Base-by-base conservation (phyloP, 768 basidiomycete genomes). In the Boletus patriciae region DNA sequence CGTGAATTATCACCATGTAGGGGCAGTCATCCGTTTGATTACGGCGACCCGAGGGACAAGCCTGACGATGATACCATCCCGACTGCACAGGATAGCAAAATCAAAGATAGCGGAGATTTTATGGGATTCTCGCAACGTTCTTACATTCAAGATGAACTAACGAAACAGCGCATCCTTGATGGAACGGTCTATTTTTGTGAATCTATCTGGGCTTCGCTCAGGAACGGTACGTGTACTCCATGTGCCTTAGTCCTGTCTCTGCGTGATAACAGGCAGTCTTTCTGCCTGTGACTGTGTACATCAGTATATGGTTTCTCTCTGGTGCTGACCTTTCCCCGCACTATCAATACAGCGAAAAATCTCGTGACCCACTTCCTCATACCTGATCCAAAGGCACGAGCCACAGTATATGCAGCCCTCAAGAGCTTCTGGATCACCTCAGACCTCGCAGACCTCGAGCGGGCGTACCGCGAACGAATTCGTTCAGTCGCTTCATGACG, bases 21-120 rank as follows among this genome's bases (percentile, higher is more conserved):
- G 45, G 89, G 90, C 33, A 76, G 77, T 38, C 90, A 92, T 70
- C 90, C 90, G 0, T 92, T 92, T 64, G 90, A 92, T 67, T 81
- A 84, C 59, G 83, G 79, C 7, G 72, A 69, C 42, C 50, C 62
- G 18, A 58, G 29, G 37, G 62, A 71, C 38, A 52, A 55, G 23
- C 25, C 7, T 38, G 58, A 55, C 37, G 60, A 58, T 34, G 57
- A 61, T 18, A 44, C 40, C 25, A 23, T 48, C 44, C 29, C 46
- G 27, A 54, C 49, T 29, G 31, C 12, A 43, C 60, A 55, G 40
- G 61, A 65, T 46, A 58, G 61, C 51, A 66, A 68, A 43, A 62
- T 68, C 19, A 75, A 76, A 34, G 74, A 75, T 5, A 68, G 71
- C 71, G 46, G 68, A 61, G 61, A 75, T 73, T 58, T 65, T 23